Evolutionary conservation across 2,329 filamentous ascomycete species (phyloP).

Genomic region (Penicillium sp.): DNA sequence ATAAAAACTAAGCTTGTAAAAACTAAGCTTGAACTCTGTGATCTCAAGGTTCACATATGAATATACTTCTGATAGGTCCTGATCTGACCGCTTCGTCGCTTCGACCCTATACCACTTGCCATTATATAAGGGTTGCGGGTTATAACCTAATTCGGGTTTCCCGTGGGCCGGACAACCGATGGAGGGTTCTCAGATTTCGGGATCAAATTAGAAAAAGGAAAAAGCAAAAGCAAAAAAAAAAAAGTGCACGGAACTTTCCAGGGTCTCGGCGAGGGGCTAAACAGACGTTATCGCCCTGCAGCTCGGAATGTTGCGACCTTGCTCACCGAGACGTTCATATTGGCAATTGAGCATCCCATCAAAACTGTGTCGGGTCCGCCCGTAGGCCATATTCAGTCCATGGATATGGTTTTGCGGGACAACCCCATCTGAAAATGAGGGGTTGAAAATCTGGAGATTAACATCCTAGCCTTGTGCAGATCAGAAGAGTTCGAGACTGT

Average conservation of each 20-base stretch:
- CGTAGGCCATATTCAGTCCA: not conserved
- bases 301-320: constrained; percentile 16
- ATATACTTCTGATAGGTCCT: constrained; percentile 6
- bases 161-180: not conserved
- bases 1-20: constrained; percentile 12
- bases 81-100: constrained; percentile 12
- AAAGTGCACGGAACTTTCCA: constrained; percentile 10
- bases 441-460: constrained; percentile 11
- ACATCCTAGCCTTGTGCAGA: not conserved
- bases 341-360: constrained; percentile 4
- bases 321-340: constrained; percentile 11
- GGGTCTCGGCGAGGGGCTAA: constrained; percentile 11
- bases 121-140: not conserved
- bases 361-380: not conserved
- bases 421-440: constrained; percentile 2
- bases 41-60: constrained; percentile 4
- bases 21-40: constrained; percentile 18
- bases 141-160: not conserved
- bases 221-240: constrained; percentile 1
- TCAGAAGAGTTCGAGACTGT: constrained; percentile 4
- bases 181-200: not conserved
- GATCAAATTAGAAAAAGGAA: not conserved
- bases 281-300: constrained; percentile 16
- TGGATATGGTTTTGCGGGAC: constrained; percentile 7
- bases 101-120: constrained; percentile 1